Base-by-base conservation (phyloP, 169 alveolate species). In the Pseudocohnilembus persalinus region DNA sequence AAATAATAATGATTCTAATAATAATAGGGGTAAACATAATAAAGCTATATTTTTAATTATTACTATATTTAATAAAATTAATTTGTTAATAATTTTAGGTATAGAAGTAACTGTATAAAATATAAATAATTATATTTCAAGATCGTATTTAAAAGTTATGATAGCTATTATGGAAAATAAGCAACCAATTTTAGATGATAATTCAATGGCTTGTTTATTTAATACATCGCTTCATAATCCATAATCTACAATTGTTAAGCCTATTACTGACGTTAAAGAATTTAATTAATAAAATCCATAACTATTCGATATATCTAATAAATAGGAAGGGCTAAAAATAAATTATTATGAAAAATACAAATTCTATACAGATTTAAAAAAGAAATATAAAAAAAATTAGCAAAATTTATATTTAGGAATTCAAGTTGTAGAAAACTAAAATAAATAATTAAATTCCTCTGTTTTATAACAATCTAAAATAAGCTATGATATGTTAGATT, bases 191-290 rank as follows among this genome's bases (percentile, higher is more conserved):
- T 33, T 77, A 28, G 90, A 86, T 86, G 87, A 81, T 26, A 86
- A 74, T 80, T 83, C 75, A 28, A 31, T 74, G 6, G 77, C 76
- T 26, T 83, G 83, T 31, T 32, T 82, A 30, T 86, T 86, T 75
- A 74, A 75, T 80, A 86, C 90, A 1, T 81, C 87, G 0, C 79
- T 86, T 15, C 90, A 86, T 65, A 80, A 86, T 81, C 90, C 90
- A 0, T 77, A 74, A 4, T 79, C 63, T 73, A 32, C 26, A 28
- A 79, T 80, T 29, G 26, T 79, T 29, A 79, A 79, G n/a, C 76
- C 35, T 79, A 79, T 79, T 0, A 30, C 84, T 29, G 32, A 79
- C 15, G 77, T 64, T n/a, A n/a, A 49, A 16, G 84, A 79, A 34
- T 29, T 35, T 26, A n/a, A 35, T 29, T 27, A 34, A 0, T 64